Base-by-base conservation (phyloP, 2,329 filamentous ascomycete genomes). In the Exophiala aquamarina region DNA sequence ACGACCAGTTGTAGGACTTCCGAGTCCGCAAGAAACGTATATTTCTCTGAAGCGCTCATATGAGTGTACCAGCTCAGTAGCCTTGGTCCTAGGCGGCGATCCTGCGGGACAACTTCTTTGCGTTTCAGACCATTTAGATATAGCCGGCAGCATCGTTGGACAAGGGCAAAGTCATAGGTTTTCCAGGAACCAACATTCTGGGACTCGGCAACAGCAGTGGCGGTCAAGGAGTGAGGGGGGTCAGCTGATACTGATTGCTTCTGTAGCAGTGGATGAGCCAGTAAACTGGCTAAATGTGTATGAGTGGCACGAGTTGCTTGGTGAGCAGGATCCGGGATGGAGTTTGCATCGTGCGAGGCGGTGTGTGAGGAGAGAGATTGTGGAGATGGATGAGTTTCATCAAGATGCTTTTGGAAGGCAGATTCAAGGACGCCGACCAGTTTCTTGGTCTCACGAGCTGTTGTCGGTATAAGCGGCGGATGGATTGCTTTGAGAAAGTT, bases 321-420 rank as follows among this genome's bases (percentile, higher is more conserved):
- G 20, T 50, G 51, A 13, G 47, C 47, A 7, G 53, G 53, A 42
- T 53, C 47, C 1, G 53, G 50, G 13, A 55, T 50, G 14, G 41
- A 47, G 18, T 39, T 31, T 46, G 28, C 59, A 28, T 53, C 56
- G 28, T 59, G 49, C 13, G 53, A 36, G 37, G 26, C 26, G 19
- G 52, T 47, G 40, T 58, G 52, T n/a, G 55, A 43, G 11, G 54
- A 50, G 40, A 56, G 26, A 11, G 47, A 45, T 32, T 53, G 50
- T n/a, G 58, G 54, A 23, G 63, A 59, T 14, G 75, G 76, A 65
- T 84, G 76, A 49, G 78, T 75, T 43, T 69, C 72, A 58, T 86
- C 81, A 33, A 86, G 74, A 49, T 84, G 80, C 40, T 74, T 70
- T 55, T 80, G 74, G 63, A 86, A 86, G 10, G 81, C 84, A 32